Percentiles rank a stretch among this genome's conserved stretches.
Conservation (phyloP, 192 early-diverging fungal species). For the Coemansia sp. region DNA sequence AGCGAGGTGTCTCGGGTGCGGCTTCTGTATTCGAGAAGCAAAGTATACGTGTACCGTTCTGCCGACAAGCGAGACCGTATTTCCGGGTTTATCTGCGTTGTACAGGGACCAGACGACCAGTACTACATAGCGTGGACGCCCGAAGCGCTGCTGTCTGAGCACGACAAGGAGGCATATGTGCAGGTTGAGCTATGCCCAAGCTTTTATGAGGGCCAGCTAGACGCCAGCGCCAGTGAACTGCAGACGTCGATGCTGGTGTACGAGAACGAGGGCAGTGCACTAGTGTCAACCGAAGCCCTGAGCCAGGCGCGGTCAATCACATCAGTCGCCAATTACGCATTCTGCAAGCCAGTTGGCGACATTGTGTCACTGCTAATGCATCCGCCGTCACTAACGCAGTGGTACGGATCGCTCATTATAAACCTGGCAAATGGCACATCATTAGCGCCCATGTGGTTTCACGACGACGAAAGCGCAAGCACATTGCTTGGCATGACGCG, state of each 20-base stretch:
- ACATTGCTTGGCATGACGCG: constrained; percentile 47
- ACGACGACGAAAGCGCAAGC: constrained; percentile 67
- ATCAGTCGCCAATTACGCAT: constrained; percentile 58
- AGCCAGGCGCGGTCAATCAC: constrained; percentile 37
- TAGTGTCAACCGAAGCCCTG: constrained; percentile 46
- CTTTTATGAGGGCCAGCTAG: constrained; percentile 13
- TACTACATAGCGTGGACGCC: constrained; percentile 73
- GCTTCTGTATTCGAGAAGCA: constrained; percentile 68
- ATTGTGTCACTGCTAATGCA: constrained; percentile 65
- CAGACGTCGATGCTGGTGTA: constrained; percentile 30
- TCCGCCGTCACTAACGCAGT: constrained; percentile 65
- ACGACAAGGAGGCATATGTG: constrained; percentile 61
- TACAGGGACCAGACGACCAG: constrained; percentile 60
- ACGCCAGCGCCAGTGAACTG: neutral
- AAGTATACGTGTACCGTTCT: constrained; percentile 71
- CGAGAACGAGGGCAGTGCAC: constrained; percentile 31
- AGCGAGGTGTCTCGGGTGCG: constrained; percentile 48
- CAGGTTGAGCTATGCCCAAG: constrained; percentile 60
- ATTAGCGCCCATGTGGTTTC: constrained; percentile 70
- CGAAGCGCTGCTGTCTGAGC: constrained; percentile 59
- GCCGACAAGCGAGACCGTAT: constrained; percentile 61
- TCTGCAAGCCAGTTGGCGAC: constrained; percentile 59
- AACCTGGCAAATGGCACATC: constrained; percentile 66
- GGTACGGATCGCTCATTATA: constrained; percentile 68
- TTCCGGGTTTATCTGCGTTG: constrained; percentile 66